Evolutionary conservation across 1,284 basidiomycete species (phyloP).

Genomic region (Ustilago xerochloae): DNA sequence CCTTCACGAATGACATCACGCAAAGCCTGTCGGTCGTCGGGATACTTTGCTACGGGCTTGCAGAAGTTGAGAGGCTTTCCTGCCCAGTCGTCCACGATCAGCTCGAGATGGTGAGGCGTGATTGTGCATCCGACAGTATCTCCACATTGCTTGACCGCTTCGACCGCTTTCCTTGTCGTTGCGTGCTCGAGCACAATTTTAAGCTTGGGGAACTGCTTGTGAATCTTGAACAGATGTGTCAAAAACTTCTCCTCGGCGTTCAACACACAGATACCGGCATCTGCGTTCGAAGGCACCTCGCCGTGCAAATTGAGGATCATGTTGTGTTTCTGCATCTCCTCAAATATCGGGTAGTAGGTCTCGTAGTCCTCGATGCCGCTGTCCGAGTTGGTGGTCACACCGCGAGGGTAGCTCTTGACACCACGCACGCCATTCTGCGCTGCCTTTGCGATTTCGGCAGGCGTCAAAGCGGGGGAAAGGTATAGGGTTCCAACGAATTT

Average conservation of each 20-base stretch:
- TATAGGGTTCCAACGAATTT: conserved; percentile 97
- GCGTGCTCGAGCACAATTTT: conserved; percentile 98
- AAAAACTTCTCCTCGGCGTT: conserved; percentile 94
- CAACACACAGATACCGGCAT: conserved; percentile 86
- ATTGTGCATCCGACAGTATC: conserved; percentile 94
- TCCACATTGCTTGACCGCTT: conserved; percentile 71
- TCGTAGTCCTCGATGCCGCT: conserved; percentile 97
- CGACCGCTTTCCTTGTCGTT: conserved; percentile 95
- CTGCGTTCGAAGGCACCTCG: conserved; percentile 90
- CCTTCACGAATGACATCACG: conserved; percentile 77
- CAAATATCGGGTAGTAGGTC: conserved; percentile 92
- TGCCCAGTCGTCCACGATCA: conserved; percentile 97
- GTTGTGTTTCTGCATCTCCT: conserved; percentile 90
- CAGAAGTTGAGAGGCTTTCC: conserved; percentile 96
- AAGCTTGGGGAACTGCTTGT: conserved; percentile 86
- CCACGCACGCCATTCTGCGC: conserved; percentile 70
- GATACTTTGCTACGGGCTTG: conserved; percentile 97
- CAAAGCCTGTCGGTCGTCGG: conserved; percentile 87
- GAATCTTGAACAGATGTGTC: conserved; percentile 85
- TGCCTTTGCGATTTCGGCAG: conserved; percentile 89
- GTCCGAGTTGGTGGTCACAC: conserved; percentile 97
- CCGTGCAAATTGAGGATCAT: conserved; percentile 98
- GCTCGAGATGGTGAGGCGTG: conserved; percentile 92
- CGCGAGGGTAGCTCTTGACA: conserved; percentile 96
- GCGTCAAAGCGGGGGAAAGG: conserved; percentile 87